These are phyloP conservation scores for Colletotrichum melonis DNA, from an alignment of 2,329 filamentous ascomycete genomes.

Conservation along the genomic window DNA sequence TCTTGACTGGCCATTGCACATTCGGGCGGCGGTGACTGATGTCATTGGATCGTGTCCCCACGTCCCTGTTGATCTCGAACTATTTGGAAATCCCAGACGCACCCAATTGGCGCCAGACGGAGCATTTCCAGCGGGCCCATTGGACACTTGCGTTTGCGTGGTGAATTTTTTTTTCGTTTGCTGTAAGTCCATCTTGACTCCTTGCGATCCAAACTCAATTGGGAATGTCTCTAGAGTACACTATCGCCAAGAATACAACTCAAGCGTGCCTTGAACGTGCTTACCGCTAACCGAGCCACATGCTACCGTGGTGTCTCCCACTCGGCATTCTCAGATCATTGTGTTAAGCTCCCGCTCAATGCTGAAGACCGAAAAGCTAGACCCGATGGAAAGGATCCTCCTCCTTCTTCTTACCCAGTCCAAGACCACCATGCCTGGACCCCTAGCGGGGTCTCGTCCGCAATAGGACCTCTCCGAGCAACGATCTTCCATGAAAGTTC, in stretches of 20 bases:
- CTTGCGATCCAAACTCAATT: background rate
- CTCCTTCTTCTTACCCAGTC: background rate
- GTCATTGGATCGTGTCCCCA: slow-evolving; percentile 28
- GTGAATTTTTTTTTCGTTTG: background rate
- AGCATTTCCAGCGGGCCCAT: slow-evolving; percentile 4
- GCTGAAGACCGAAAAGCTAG: slow-evolving; percentile 1
- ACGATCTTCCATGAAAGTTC: background rate
- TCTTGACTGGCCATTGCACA: background rate
- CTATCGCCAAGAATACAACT: background rate
- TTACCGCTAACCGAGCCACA: background rate
- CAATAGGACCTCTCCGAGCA: background rate
- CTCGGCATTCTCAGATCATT: no score
- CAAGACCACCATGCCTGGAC: background rate
- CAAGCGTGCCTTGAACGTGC: background rate
- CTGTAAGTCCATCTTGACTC: background rate
- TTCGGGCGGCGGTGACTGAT: slow-evolving; percentile 25
- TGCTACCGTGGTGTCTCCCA: background rate
- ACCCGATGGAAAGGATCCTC: background rate
- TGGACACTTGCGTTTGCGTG: background rate
- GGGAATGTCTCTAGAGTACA: background rate
- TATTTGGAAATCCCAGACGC: slow-evolving; percentile 17
- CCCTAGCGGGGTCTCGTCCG: background rate
- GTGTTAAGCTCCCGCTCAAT: background rate
- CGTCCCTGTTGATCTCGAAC: slow-evolving; percentile 32
- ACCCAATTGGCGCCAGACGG: background rate